Conservation (phyloP, 768 basidiomycete species). For the Tulasnella sp. region DNA sequence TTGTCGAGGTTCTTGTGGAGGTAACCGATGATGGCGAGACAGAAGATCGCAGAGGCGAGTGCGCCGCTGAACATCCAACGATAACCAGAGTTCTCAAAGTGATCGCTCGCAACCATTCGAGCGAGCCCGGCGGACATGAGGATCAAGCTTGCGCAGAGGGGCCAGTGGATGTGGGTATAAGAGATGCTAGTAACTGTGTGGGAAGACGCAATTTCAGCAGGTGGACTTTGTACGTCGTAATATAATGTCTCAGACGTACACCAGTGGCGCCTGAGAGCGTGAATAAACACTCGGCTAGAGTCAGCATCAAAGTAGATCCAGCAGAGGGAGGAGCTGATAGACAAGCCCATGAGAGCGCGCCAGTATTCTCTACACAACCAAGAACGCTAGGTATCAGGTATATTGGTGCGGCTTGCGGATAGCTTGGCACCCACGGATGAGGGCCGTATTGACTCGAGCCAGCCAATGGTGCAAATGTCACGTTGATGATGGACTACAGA, state of each 20-base stretch:
- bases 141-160: conserved; percentile 5
- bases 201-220: conserved; percentile 7
- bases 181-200: not conserved
- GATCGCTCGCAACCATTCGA: not conserved
- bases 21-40: conserved; percentile 13
- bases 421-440: no score
- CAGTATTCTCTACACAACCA: conserved; percentile 1
- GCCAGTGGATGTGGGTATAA: conserved; percentile 7
- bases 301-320: conserved; percentile 17
- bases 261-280: conserved; percentile 4
- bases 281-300: conserved; percentile 13
- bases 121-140: no score
- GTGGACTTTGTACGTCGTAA: no score
- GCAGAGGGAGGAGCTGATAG: conserved; percentile 1
- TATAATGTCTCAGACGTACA: no score
- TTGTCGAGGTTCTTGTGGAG: conserved; percentile 9
- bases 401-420: no score
- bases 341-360: not conserved
- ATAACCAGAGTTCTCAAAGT: not conserved
- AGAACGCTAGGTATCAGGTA: no score
- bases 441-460: no score
- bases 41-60: conserved; percentile 7
- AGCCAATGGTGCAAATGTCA: no score
- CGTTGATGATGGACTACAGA: no score
- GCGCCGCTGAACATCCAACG: conserved; percentile 8